Conservation (phyloP, 2,329 filamentous ascomycete genomes). For the Paecilomyces formosus region DNA sequence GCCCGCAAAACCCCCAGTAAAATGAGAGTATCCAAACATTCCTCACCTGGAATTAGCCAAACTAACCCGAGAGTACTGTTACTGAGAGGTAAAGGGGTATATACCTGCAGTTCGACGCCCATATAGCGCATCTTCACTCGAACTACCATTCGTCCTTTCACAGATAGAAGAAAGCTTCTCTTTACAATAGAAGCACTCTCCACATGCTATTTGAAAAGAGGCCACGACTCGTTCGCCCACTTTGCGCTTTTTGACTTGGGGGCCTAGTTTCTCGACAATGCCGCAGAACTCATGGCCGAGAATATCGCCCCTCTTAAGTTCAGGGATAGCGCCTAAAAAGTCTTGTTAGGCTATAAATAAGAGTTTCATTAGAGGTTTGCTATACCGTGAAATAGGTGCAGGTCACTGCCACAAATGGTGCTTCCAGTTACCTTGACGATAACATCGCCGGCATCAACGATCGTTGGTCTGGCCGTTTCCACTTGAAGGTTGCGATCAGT, state of each 20-base stretch:
- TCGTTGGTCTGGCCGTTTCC: constrained; percentile 61
- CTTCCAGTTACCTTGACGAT: constrained; percentile 69
- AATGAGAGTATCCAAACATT: constrained; percentile 64
- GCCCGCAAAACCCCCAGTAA: constrained; percentile 80
- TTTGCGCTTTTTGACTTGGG: constrained; percentile 46
- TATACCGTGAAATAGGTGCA: constrained; percentile 44
- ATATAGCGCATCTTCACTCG: constrained; percentile 65
- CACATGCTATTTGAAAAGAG: constrained; percentile 72
- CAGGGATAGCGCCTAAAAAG: constrained; percentile 39
- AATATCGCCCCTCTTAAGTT: constrained; percentile 59
- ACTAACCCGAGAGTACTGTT: too few relatives aligned
- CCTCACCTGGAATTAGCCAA: too few relatives aligned
- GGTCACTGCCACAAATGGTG: constrained; percentile 55
- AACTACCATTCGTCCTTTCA: constrained; percentile 70
- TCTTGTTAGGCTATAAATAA: constrained; percentile 1
- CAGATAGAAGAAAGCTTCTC: constrained; percentile 73
- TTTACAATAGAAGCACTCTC: constrained; percentile 66
- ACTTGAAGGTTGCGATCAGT: constrained; percentile 29
- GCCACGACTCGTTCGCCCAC: constrained; percentile 68
- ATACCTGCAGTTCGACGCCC: constrained; percentile 65
- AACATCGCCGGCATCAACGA: constrained; percentile 67
- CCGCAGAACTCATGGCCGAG: constrained; percentile 54
- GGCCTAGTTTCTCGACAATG: constrained; percentile 48
- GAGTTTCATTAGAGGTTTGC: not conserved
- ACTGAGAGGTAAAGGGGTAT: constrained; percentile 10